Evolutionary conservation across 2,329 filamentous ascomycete genomes (phyloP).

Genomic region (Claviceps sp.): DNA sequence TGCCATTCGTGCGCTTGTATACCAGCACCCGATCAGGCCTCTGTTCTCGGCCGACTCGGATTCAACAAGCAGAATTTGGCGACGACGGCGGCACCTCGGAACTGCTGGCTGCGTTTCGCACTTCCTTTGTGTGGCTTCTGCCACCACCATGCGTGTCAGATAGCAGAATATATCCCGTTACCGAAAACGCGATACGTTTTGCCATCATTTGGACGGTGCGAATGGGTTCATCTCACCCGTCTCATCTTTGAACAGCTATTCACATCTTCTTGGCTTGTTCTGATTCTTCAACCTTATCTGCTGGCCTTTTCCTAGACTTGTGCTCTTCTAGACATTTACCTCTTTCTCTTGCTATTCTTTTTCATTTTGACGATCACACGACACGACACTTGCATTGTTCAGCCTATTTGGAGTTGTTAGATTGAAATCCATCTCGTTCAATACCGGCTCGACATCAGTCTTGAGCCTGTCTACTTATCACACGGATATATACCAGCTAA

Average conservation of each 20-base stretch:
- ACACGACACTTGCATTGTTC: constrained; percentile 9
- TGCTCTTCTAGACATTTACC: constrained; percentile 24
- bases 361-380: constrained; percentile 8
- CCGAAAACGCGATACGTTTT: constrained; percentile 1
- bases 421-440: not conserved
- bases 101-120: constrained; percentile 1
- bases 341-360: constrained; percentile 10
- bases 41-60: constrained; percentile 1
- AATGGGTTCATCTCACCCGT: constrained; percentile 12
- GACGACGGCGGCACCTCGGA: constrained; percentile 3
- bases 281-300: constrained; percentile 13
- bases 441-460: not conserved
- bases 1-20: not conserved
- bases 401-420: constrained; percentile 10
- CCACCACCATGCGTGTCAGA: constrained; percentile 10
- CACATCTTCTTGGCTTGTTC: constrained; percentile 3
- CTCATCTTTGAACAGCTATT: not conserved
- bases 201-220: constrained; percentile 10
- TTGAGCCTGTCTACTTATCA: not conserved
- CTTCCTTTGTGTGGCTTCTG: not conserved
- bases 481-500: not conserved
- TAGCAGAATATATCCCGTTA: constrained; percentile 9
- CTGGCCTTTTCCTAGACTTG: constrained; percentile 24
- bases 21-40: not conserved
- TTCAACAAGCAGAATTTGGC: constrained; percentile 1